Conservation (phyloP, 495 filamentous ascomycete genomes). For the Podospora pseudocomata region DNA sequence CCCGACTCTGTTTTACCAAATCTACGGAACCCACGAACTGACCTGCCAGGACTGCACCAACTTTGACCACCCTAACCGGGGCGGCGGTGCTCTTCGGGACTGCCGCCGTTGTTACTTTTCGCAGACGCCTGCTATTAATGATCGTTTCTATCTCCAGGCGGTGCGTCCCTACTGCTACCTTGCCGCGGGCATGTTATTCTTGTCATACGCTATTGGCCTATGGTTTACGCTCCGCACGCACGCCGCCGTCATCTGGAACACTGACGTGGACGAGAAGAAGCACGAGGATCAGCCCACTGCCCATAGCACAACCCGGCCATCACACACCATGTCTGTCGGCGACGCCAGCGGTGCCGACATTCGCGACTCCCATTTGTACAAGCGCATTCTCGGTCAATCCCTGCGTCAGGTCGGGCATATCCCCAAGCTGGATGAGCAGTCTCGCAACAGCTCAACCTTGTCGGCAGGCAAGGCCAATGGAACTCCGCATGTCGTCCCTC, state of each 20-base stretch:
- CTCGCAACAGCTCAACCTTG: slow-evolving; percentile 42
- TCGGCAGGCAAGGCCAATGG: slow-evolving; percentile 34
- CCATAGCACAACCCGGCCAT: slow-evolving; percentile 40
- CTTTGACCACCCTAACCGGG: slow-evolving; percentile 37
- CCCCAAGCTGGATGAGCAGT: slow-evolving; percentile 45
- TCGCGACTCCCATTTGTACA: slow-evolving; percentile 85
- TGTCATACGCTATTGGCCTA: slow-evolving; percentile 89
- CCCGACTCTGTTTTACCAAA: slow-evolving; percentile 97
- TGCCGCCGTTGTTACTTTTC: slow-evolving; percentile 93
- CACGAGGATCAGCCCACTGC: slow-evolving; percentile 41
- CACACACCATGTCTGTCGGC: slow-evolving; percentile 36
- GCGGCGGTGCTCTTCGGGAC: slow-evolving; percentile 47
- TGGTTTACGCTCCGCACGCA: slow-evolving; percentile 97
- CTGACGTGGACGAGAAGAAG: slow-evolving; percentile 80
- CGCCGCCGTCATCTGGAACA: slow-evolving; percentile 95
- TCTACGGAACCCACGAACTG: slow-evolving; percentile 95
- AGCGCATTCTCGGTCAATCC: slow-evolving; percentile 87
- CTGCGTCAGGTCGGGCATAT: slow-evolving; percentile 71
- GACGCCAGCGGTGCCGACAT: slow-evolving; percentile 52
- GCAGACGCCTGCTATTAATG: slow-evolving; percentile 78
- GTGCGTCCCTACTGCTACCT: slow-evolving; percentile 93
- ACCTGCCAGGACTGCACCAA: slow-evolving; percentile 75
- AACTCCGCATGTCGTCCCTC: slow-evolving; percentile 69
- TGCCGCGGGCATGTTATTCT: slow-evolving; percentile 77
- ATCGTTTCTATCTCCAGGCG: slow-evolving; percentile 82